These are phyloP conservation scores for Bocquillonia castaneifolia DNA, from an alignment of 441 rosid species.

Conservation along the genomic window DNA sequence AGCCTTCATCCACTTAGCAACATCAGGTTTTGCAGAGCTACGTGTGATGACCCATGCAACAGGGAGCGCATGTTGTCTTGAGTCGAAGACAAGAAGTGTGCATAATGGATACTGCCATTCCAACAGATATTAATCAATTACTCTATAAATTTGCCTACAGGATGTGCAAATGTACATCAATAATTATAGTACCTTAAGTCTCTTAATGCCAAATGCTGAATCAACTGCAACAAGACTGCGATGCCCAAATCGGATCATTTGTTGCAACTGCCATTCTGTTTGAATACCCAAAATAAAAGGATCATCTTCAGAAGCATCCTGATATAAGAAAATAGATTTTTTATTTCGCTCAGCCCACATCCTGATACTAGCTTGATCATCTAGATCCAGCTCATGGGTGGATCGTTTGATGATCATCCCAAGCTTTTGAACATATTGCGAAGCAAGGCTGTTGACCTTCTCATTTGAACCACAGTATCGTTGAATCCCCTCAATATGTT, in stretches of 20 bases:
- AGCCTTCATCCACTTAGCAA: conserved; percentile 86
- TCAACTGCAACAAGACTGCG: conserved; percentile 76
- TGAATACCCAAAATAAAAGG: conserved; percentile 86
- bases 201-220: conserved; percentile 87
- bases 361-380: conserved; percentile 86
- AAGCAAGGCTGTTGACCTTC: conserved; percentile 71
- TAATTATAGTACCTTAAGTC: conserved; percentile 62
- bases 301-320: conserved; percentile 66
- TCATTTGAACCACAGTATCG: conserved; percentile 77
- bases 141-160: conserved; percentile 4
- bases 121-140: conserved; percentile 25
- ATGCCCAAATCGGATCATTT: conserved; percentile 84
- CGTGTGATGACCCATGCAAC: conserved; percentile 91
- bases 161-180: conserved; percentile 5
- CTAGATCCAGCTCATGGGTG: conserved; percentile 81
- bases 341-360: conserved; percentile 90
- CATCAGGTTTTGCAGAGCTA: conserved; percentile 76
- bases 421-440: conserved; percentile 90
- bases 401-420: conserved; percentile 89
- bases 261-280: conserved; percentile 97
- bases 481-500: conserved; percentile 88
- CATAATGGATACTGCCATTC: conserved; percentile 76
- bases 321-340: conserved; percentile 81
- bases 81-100: conserved; percentile 89
- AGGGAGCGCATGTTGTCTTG: conserved; percentile 93